Evolutionary conservation across 1,284 basidiomycete genomes (phyloP).

Genomic region (Stereum hirsutum): DNA sequence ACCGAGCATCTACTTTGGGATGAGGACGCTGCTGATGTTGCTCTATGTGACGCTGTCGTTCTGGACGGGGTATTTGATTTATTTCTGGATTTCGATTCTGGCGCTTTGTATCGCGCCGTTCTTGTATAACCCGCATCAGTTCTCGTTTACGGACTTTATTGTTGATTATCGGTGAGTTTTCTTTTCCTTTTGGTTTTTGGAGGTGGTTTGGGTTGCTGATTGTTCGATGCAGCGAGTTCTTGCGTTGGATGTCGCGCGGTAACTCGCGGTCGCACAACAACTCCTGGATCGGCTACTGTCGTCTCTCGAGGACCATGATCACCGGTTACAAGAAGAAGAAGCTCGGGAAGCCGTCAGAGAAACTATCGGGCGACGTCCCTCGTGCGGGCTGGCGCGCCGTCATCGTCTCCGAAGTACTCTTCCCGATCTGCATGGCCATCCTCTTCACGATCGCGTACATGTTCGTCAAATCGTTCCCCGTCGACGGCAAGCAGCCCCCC

Average conservation of each 20-base stretch:
- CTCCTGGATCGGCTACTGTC: slow-evolving; percentile 97
- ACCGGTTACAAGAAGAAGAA: slow-evolving; percentile 97
- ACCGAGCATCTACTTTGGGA: slow-evolving; percentile 92
- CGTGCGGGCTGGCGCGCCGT: slow-evolving; percentile 88
- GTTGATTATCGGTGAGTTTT: slow-evolving; percentile 82
- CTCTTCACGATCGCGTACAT: slow-evolving; percentile 87
- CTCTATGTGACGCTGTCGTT: slow-evolving; percentile 86
- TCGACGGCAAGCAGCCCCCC: slow-evolving; percentile 59
- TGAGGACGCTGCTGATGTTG: slow-evolving; percentile 83
- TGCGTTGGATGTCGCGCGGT: slow-evolving; percentile 95
- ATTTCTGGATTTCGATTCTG: slow-evolving; percentile 91
- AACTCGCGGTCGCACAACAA: slow-evolving; percentile 95
- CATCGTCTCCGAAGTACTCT: slow-evolving; percentile 80
- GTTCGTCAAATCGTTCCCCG: slow-evolving; percentile 81
- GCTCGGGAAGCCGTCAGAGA: slow-evolving; percentile 90
- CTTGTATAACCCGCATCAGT: slow-evolving; percentile 96
- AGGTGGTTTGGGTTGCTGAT: slow-evolving; percentile 7
- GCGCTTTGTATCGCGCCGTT: slow-evolving; percentile 89
- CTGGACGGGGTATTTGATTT: slow-evolving; percentile 87
- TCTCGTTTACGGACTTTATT: slow-evolving; percentile 90
- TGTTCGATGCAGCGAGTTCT: slow-evolving; percentile 62
- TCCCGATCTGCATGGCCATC: slow-evolving; percentile 76
- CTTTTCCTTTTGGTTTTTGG: background rate
- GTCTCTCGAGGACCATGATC: slow-evolving; percentile 89
- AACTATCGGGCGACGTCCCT: slow-evolving; percentile 86